Evolutionary conservation across 371 early-diverging fungal species (phyloP).

Genomic region (Mucor saturninus): DNA sequence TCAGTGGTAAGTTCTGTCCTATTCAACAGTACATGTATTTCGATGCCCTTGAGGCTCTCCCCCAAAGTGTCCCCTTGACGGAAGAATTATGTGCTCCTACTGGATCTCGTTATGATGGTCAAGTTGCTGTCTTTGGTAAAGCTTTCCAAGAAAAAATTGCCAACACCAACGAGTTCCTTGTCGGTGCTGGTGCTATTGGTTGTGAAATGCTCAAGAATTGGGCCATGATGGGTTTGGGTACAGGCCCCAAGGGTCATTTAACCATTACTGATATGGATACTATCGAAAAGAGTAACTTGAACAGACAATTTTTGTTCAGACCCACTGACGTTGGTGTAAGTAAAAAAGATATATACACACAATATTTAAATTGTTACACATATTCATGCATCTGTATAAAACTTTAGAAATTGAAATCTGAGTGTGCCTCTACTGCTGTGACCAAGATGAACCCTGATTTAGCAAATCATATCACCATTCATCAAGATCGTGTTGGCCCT

Average conservation of each 20-base stretch:
- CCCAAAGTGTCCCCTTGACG: conserved; percentile 63
- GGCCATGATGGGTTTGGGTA: conserved; percentile 98
- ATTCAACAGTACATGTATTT: conserved; percentile 97
- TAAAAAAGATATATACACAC: not conserved
- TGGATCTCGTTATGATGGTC: conserved; percentile 93
- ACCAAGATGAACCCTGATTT: conserved; percentile 92
- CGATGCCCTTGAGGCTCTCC: conserved; percentile 96
- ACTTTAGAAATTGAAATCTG: conserved; percentile 88
- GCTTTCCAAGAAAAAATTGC: conserved; percentile 90
- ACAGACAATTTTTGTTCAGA: conserved; percentile 98
- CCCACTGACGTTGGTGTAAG: conserved; percentile 85
- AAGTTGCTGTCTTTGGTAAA: conserved; percentile 95
- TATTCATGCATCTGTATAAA: not conserved
- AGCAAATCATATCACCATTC: conserved; percentile 78
- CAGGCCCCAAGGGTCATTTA: conserved; percentile 84
- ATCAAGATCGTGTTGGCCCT: conserved; percentile 95
- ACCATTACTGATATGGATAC: conserved; percentile 99
- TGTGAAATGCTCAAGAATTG: conserved; percentile 99
- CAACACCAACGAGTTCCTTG: conserved; percentile 93
- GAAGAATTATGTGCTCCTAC: conserved; percentile 79
- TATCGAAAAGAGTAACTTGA: conserved; percentile 97
- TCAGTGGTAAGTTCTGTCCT: conserved; percentile 97
- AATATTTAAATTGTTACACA: not conserved
- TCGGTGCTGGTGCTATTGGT: conserved; percentile 99
- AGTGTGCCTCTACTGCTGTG: conserved; percentile 93